Conservation (phyloP, 768 basidiomycete species). For the Leucosporidium yakuticum region DNA sequence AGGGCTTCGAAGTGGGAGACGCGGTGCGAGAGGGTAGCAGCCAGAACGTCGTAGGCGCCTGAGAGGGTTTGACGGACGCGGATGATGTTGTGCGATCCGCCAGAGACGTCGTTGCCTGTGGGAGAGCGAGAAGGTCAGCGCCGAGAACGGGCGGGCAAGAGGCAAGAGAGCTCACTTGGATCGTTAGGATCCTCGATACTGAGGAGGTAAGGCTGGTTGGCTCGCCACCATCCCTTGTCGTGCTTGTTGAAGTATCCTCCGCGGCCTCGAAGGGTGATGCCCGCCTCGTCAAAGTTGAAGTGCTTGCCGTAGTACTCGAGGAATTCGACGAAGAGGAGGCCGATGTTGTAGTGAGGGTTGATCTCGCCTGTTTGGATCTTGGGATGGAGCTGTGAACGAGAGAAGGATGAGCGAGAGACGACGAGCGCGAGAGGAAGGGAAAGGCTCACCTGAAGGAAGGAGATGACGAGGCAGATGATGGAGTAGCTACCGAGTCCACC, state of each 20-base stretch:
- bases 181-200: constrained; percentile 94
- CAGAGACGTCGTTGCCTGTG: constrained; percentile 85
- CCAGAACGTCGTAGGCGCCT: constrained; percentile 63
- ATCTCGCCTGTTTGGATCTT: constrained; percentile 85
- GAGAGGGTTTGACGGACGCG: constrained; percentile 76
- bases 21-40: constrained; percentile 56
- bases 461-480: constrained; percentile 85
- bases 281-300: constrained; percentile 69
- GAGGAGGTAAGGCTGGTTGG: constrained; percentile 51
- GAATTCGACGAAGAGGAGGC: constrained; percentile 92
- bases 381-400: constrained; percentile 67
- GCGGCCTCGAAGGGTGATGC: constrained; percentile 78
- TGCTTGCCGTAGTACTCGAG: constrained; percentile 88
- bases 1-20: constrained; percentile 45
- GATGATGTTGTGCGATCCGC: constrained; percentile 73
- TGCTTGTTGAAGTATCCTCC: constrained; percentile 83
- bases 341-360: constrained; percentile 77
- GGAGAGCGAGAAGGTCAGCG: neutral
- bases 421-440: neutral
- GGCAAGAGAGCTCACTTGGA: constrained; percentile 54
- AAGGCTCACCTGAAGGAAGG: constrained; percentile 74
- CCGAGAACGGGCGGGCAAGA: neutral
- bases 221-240: constrained; percentile 68
- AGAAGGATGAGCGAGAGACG: neutral
- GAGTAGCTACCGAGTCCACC: constrained; percentile 92